A percentile compares a stretch with the other conserved stretches of the same genome.
These are phyloP conservation scores for Ceratocystis ficicola DNA, from an alignment of 2,329 filamentous ascomycete species.

Conservation along the genomic window DNA sequence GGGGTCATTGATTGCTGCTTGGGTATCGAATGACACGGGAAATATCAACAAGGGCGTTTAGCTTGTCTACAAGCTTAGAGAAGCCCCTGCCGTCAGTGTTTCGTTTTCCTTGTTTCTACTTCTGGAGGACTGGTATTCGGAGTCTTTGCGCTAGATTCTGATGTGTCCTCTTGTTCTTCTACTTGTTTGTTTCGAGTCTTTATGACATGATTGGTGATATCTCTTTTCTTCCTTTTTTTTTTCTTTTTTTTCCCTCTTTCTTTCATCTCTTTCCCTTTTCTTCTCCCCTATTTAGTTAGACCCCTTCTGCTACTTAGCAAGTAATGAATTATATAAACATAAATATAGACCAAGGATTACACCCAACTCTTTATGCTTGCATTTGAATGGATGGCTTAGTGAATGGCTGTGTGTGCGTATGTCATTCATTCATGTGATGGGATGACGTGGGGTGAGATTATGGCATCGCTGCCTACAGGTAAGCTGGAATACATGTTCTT, in stretches of 20 bases:
- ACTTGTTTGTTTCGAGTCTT: not conserved
- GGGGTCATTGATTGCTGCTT: not conserved
- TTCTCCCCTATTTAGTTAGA: slow-evolving; percentile 18
- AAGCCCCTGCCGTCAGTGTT: not conserved
- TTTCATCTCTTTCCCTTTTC: slow-evolving; percentile 12
- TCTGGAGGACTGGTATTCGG: not conserved
- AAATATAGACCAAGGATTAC: slow-evolving; percentile 2
- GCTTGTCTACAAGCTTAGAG: not conserved
- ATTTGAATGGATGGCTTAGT: not conserved
- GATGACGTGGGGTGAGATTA: not conserved
- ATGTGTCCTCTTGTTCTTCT: not conserved
- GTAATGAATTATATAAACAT: slow-evolving; percentile 20
- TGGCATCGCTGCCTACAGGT: not conserved
- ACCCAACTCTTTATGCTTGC: not conserved
- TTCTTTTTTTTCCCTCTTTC: not conserved
- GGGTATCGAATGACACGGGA: not conserved
- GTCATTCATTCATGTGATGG: not conserved
- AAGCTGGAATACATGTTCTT: not conserved
- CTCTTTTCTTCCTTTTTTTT: slow-evolving; percentile 9
- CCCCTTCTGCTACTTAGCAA: slow-evolving; percentile 16
- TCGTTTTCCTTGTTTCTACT: not conserved
- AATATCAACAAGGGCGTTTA: not conserved
- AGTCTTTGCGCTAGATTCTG: not conserved
- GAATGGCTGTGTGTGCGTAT: not conserved
- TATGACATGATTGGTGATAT: not conserved